A percentile compares a stretch with the other conserved stretches of the same genome.
These are phyloP conservation scores for Plasmodium gonderi DNA, from an alignment of 169 alveolate species.

Conservation along the genomic window DNA sequence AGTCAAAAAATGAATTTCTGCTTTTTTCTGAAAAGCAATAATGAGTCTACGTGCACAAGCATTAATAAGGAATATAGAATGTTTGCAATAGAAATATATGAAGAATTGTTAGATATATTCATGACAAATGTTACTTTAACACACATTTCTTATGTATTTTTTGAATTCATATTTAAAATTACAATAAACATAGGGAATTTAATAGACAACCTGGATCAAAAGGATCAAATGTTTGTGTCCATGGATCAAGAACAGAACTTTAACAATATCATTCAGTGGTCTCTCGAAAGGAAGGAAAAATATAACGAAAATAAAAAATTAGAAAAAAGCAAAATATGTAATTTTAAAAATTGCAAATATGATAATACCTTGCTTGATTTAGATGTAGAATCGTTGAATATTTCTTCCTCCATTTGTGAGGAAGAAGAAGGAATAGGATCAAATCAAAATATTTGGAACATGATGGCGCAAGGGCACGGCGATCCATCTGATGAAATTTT, in stretches of 20 bases:
- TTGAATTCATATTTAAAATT: constrained; percentile 72
- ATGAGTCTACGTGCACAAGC: constrained; percentile 10
- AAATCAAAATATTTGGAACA: neutral
- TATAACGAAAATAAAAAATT: constrained; percentile 40
- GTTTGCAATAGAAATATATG: constrained; percentile 73
- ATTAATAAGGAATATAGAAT: constrained; percentile 47
- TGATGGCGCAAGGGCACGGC: neutral
- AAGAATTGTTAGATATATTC: constrained; percentile 66
- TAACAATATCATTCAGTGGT: constrained; percentile 61
- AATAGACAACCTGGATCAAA: constrained; percentile 38
- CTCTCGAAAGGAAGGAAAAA: constrained; percentile 50
- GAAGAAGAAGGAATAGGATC: constrained; percentile 6
- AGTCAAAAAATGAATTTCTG: constrained; percentile 30
- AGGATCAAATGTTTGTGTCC: constrained; percentile 56
- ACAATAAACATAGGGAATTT: constrained; percentile 52
- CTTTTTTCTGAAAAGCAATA: constrained; percentile 38
- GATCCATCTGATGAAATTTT: neutral
- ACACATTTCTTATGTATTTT: constrained; percentile 41
- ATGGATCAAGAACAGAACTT: constrained; percentile 38
- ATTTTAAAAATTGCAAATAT: constrained; percentile 6
- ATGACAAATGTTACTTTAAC: constrained; percentile 53
- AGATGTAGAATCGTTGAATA: neutral
- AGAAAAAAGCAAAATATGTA: neutral
- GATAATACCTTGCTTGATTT: neutral
- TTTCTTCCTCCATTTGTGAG: neutral